Percentiles rank a stretch among this genome's conserved stretches.
Conservation (phyloP, 2,329 filamentous ascomycete genomes). For the Trichoderma simmonsii region DNA sequence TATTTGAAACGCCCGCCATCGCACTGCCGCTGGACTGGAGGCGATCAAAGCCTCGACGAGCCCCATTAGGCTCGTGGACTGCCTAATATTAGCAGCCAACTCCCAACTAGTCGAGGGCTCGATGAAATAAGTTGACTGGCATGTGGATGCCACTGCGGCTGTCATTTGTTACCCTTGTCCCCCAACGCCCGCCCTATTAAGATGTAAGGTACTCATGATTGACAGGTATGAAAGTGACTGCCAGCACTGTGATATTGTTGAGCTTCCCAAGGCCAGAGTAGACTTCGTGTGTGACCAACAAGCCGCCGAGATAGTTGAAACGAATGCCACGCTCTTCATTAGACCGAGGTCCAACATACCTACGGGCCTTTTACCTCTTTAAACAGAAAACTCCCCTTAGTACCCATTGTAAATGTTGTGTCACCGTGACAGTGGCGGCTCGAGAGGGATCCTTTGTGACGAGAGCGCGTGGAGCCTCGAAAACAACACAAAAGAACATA, state of each 20-base stretch:
- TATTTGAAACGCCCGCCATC: not conserved
- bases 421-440: conserved; percentile 3
- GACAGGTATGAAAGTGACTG: not conserved
- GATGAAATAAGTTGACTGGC: not conserved
- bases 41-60: not conserved
- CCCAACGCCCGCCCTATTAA: not conserved
- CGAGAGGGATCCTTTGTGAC: not conserved
- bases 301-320: not conserved
- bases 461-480: not conserved
- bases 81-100: not conserved
- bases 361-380: not conserved
- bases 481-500: not conserved
- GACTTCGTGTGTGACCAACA: not conserved
- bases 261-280: not conserved
- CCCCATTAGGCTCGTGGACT: not conserved
- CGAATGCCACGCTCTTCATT: not conserved
- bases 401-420: not conserved
- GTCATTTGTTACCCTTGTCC: not conserved
- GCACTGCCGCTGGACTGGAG: not conserved
- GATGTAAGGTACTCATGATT: not conserved
- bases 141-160: not conserved
- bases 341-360: not conserved
- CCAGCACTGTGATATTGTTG: not conserved
- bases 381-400: not conserved
- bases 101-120: not conserved